Percentiles rank a stretch among this genome's conserved stretches.
phyloP scores from a whole-genome alignment of 2,329 filamentous ascomycete genomes.

The Aureobasidium sp. region DNA sequence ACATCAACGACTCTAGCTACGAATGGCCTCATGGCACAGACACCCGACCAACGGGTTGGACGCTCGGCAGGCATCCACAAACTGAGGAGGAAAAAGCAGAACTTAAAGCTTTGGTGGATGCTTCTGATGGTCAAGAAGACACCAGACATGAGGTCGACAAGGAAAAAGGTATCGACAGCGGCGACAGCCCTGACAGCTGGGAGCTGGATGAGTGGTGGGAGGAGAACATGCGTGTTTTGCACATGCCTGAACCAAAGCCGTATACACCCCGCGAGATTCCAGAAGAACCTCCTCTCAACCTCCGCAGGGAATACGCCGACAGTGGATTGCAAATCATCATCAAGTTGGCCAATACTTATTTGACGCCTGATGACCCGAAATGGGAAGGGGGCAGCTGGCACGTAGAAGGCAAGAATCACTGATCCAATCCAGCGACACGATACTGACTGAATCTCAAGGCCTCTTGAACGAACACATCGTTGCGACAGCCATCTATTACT shows the following conservation, averaged over 20 bases:
- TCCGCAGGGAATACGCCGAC: constrained; percentile 27
- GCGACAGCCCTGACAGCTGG: neutral
- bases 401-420: constrained; percentile 28
- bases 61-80: neutral
- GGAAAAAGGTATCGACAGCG: neutral
- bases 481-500: constrained; percentile 55
- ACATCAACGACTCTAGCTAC: neutral
- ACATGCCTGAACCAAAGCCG: neutral
- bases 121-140: too few species aligned
- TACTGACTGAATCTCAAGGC: neutral
- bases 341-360: constrained; percentile 51
- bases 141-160: neutral
- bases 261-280: neutral
- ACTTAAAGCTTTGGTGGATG: neutral
- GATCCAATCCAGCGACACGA: neutral
- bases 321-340: constrained; percentile 52
- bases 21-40: neutral
- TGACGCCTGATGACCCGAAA: constrained; percentile 48
- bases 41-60: neutral
- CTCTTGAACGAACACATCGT: constrained; percentile 54
- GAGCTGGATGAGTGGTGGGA: neutral
- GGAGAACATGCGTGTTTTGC: neutral
- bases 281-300: constrained; percentile 9
- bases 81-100: neutral
- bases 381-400: constrained; percentile 50